These are phyloP conservation scores for Fusarium avenaceum DNA, from an alignment of 2,329 filamentous ascomycete genomes.

Conservation along the genomic window DNA sequence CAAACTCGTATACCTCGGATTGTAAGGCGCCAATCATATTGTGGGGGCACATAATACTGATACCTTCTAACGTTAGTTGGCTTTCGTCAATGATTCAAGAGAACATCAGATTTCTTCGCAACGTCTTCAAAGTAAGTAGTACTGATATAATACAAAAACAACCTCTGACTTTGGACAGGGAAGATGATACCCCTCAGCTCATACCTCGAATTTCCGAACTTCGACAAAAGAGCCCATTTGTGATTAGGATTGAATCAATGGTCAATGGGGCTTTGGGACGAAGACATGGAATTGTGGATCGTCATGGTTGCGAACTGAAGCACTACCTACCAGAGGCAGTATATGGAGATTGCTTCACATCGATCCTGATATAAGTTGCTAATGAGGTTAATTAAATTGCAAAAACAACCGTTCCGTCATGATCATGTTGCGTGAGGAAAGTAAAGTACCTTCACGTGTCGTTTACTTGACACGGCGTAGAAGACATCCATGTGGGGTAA, in stretches of 20 bases:
- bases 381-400: conserved; percentile 8
- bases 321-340: conserved; percentile 12
- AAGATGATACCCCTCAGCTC: neutral
- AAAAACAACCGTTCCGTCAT: neutral
- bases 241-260: neutral
- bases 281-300: neutral
- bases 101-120: neutral
- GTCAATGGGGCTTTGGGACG: neutral
- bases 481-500: conserved; percentile 17
- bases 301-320: conserved; percentile 3
- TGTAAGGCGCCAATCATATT: neutral
- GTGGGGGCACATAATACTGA: neutral
- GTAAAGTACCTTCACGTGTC: conserved; percentile 20
- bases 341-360: conserved; percentile 10
- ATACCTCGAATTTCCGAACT: neutral
- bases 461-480: conserved; percentile 24
- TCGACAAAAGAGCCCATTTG: neutral
- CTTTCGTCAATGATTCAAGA: neutral
- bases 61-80: conserved; percentile 8
- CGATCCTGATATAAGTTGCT: neutral
- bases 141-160: neutral
- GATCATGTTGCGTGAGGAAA: neutral
- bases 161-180: neutral
- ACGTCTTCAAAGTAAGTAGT: conserved; percentile 20
- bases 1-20: conserved; percentile 2